Percentiles rank a stretch among this genome's conserved stretches.
These are phyloP conservation scores for Podaxis carcinomalis DNA, from an alignment of 768 basidiomycete species.

Conservation along the genomic window DNA sequence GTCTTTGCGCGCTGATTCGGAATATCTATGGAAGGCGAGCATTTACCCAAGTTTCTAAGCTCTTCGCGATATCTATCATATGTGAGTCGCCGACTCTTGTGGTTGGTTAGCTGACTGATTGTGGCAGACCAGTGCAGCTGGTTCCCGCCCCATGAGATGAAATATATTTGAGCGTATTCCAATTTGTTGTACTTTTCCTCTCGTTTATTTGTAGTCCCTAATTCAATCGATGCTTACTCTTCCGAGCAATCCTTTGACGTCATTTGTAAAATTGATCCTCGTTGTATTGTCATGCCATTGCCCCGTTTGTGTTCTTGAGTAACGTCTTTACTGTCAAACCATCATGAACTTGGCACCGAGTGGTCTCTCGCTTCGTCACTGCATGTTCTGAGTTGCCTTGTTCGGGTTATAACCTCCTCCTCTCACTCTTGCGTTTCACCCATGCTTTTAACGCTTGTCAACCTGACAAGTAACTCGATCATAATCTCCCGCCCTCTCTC, in stretches of 20 bases:
- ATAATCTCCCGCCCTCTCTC: conserved; percentile 9
- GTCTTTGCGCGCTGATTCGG: neutral
- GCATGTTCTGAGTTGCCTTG: neutral
- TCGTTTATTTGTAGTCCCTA: neutral
- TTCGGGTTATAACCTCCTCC: neutral
- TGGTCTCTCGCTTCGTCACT: neutral
- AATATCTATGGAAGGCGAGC: neutral
- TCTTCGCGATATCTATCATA: neutral
- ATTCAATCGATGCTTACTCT: neutral
- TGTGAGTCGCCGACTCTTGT: neutral
- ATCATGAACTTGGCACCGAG: neutral
- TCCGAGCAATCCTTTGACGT: neutral
- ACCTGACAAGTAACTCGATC: conserved; percentile 23
- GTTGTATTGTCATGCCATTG: neutral
- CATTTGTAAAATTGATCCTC: neutral
- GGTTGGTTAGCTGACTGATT: neutral
- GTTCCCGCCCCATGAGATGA: neutral
- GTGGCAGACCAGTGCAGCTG: neutral
- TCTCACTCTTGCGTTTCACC: neutral
- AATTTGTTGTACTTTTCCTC: neutral
- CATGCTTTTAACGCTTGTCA: conserved; percentile 21
- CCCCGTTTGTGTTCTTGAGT: neutral
- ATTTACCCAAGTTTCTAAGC: neutral
- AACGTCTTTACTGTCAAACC: neutral
- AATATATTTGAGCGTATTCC: neutral